Conservation (phyloP, 129 eudicot genomes). For the Tagetes erecta region DNA sequence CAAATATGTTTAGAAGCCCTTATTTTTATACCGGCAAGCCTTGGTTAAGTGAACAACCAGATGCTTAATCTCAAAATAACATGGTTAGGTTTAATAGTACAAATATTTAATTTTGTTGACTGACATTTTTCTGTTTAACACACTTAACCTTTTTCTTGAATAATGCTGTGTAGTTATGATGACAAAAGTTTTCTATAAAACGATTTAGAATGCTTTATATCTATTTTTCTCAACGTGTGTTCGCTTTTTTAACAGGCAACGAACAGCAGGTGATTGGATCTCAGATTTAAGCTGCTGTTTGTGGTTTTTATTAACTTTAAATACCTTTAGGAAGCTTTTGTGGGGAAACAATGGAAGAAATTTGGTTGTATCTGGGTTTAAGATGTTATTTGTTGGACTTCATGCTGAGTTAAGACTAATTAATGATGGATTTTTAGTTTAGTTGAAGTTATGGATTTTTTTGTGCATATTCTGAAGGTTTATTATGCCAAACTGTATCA, state of each 20-base stretch:
- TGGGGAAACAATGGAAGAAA: slow-evolving; percentile 28
- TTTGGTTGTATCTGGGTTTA: background rate
- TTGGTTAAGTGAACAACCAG: no score
- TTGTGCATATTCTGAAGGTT: no score
- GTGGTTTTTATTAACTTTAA: background rate
- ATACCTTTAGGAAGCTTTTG: background rate
- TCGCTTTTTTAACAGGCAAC: slow-evolving; percentile 23
- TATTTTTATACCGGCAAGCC: no score
- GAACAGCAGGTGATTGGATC: background rate
- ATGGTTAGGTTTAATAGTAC: no score
- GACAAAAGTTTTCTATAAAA: background rate
- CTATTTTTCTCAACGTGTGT: background rate
- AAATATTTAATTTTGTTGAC: no score
- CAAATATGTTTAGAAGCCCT: no score
- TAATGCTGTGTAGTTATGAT: no score
- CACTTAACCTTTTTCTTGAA: no score
- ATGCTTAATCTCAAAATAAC: no score
- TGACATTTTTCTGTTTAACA: no score
- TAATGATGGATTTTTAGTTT: background rate
- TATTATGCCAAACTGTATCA: no score
- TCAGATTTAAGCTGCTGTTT: background rate
- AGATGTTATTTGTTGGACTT: slow-evolving; percentile 6
- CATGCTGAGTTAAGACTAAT: slow-evolving; percentile 8
- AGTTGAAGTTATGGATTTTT: background rate
- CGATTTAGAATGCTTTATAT: background rate